Conservation (phyloP, 208 protist species). For the Crithidia brevicula region DNA sequence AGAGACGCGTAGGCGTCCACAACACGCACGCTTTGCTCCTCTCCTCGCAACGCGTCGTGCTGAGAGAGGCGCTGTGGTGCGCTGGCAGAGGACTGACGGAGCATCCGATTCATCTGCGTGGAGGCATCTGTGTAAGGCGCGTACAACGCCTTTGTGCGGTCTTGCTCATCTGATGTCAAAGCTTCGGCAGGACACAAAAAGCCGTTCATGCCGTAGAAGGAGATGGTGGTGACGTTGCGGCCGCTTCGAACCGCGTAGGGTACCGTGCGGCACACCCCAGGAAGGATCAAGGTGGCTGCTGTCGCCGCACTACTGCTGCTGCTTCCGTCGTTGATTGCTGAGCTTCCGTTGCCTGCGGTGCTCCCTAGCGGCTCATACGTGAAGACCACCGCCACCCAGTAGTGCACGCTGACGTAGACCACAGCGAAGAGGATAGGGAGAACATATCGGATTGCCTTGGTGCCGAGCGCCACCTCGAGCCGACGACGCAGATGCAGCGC, state of each 20-base stretch:
- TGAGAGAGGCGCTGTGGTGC: no score
- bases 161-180: no score
- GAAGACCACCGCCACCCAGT: constrained; percentile 38
- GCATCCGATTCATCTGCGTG: no score
- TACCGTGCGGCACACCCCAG: constrained; percentile 37
- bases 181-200: constrained; percentile 44
- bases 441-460: constrained; percentile 44
- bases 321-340: background rate
- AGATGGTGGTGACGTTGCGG: constrained; percentile 45
- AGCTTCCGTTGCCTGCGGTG: background rate
- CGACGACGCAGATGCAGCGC: constrained; percentile 44
- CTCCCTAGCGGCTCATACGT: background rate
- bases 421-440: constrained; percentile 49
- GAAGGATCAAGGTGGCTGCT: background rate
- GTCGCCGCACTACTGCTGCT: background rate
- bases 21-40: constrained; percentile 35
- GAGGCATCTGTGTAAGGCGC: no score
- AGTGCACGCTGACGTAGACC: constrained; percentile 48
- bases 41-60: background rate
- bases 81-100: no score
- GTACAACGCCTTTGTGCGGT: no score
- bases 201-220: constrained; percentile 58
- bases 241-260: constrained; percentile 40
- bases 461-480: constrained; percentile 34
- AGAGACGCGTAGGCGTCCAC: constrained; percentile 59